Evolutionary conservation across 768 basidiomycete genomes (phyloP).

Genomic region (Rhizopogon salebrosus): DNA sequence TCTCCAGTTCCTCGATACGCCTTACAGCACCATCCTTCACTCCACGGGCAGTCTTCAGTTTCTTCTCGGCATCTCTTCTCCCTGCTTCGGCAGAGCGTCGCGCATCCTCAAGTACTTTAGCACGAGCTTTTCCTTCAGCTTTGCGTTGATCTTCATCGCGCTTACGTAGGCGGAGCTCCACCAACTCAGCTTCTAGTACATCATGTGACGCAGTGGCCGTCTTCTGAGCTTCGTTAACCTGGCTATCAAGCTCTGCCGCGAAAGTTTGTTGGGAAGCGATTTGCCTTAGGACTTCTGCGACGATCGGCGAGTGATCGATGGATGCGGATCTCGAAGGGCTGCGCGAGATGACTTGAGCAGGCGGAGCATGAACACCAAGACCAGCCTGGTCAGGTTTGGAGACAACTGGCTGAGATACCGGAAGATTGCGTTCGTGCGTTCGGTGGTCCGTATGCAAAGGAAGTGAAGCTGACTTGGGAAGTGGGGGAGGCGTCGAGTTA

Average conservation of each 20-base stretch:
- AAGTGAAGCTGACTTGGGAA: conserved; percentile 76
- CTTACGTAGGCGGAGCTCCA: conserved; percentile 66
- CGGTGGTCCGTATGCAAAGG: conserved; percentile 61
- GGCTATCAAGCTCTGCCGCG: conserved; percentile 62
- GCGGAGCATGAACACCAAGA: conserved; percentile 22
- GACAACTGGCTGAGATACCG: conserved; percentile 18
- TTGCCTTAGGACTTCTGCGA: conserved; percentile 72
- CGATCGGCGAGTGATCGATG: conserved; percentile 62
- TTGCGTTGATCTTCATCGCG: conserved; percentile 79
- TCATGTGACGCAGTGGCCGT: conserved; percentile 55
- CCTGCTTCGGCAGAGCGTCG: conserved; percentile 77
- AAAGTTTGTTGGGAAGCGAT: conserved; percentile 58
- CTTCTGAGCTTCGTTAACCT: conserved; percentile 59
- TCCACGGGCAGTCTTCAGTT: conserved; percentile 63
- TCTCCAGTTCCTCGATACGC: conserved; percentile 53
- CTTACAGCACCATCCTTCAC: conserved; percentile 58
- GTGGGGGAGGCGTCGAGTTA: conserved; percentile 74
- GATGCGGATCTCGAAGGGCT: conserved; percentile 14
- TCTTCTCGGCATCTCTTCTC: conserved; percentile 85
- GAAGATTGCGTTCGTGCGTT: conserved; percentile 20
- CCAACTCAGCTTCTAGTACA: conserved; percentile 68
- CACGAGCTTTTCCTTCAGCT: conserved; percentile 74
- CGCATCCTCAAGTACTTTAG: conserved; percentile 82
- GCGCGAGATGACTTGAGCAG: conserved; percentile 19
- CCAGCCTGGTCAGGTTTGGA: conserved; percentile 20